A percentile compares a stretch with the other conserved stretches of the same genome.
phyloP scores from a whole-genome alignment of 2,329 filamentous ascomycete genomes.

The Ophiostoma pallidulum region DNA sequence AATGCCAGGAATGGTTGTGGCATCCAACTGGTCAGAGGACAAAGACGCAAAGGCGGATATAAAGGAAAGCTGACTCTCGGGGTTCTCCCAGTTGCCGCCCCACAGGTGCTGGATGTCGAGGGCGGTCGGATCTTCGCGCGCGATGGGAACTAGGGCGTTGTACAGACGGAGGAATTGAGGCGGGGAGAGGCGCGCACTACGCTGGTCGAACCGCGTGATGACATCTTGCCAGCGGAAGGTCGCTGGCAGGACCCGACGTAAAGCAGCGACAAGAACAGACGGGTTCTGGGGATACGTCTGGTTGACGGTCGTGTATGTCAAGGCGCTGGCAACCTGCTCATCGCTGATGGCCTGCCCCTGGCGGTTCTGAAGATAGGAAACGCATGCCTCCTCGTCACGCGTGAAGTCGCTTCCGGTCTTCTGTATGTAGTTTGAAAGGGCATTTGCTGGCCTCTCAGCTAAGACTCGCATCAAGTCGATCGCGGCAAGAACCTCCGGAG shows the following conservation, averaged over 20 bases:
- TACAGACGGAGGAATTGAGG: slow-evolving; percentile 76
- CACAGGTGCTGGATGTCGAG: slow-evolving; percentile 85
- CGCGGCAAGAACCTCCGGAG: slow-evolving; percentile 59
- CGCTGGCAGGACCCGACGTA: slow-evolving; percentile 52
- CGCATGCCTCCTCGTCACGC: slow-evolving; percentile 59
- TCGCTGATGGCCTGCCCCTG: slow-evolving; percentile 55
- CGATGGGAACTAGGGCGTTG: slow-evolving; percentile 64
- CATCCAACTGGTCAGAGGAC: slow-evolving; percentile 66
- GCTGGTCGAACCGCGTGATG: slow-evolving; percentile 70
- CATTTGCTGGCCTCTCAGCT: slow-evolving; percentile 45
- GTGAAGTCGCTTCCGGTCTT: slow-evolving; percentile 67
- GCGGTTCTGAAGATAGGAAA: slow-evolving; percentile 43
- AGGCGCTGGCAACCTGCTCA: slow-evolving; percentile 69
- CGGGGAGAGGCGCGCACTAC: slow-evolving; percentile 64
- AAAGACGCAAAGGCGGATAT: slow-evolving; percentile 77
- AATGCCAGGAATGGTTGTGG: slow-evolving; percentile 73
- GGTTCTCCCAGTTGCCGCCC: slow-evolving; percentile 81
- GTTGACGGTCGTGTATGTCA: slow-evolving; percentile 58
- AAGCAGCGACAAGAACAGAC: slow-evolving; percentile 48
- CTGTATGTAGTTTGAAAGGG: slow-evolving; percentile 60
- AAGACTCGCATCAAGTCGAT: slow-evolving; percentile 60
- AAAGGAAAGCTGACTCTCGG: slow-evolving; percentile 87
- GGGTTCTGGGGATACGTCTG: slow-evolving; percentile 45
- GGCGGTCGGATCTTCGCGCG: slow-evolving; percentile 45
- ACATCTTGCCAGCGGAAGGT: slow-evolving; percentile 64